Evolutionary conservation across 2,329 filamentous ascomycete species (phyloP), one percentile per base, ranked within the genome.

Genomic region (Metarhizium album): DNA sequence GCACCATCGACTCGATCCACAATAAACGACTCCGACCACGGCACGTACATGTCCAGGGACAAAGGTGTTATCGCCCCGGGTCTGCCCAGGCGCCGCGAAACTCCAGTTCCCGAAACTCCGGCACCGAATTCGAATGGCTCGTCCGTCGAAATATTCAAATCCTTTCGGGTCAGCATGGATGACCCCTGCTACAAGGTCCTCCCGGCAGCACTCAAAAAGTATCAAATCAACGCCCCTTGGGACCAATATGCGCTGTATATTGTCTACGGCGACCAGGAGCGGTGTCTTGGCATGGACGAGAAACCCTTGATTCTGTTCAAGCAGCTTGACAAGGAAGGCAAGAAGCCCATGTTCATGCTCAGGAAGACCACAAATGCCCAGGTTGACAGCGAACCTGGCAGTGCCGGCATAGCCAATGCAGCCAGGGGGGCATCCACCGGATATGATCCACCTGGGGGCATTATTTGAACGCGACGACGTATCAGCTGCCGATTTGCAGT

Each of bases 301-400:
- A 91, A 94, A 62, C 93, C 93, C 9, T 73, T 98, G 52, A 94
- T 96, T 55, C 70, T 98, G 55, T 98, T 98, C 72, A 98, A 98
- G 71, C 90, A 97, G 66, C 74, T 98, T 51, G 90, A 97, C 64
- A 90, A 90, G 66, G 93, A 97, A 71, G 93, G 93, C 45, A 86
- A 94, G 70, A 98, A 97, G 66, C 93, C 93, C 22, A 97, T 97
- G 93, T 98, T 98, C 64, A 98, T 98, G 93, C 73, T 98, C 51
- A 75, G 93, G 52, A 82, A 82, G 67, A 83, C 78, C 33, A 79
- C 77, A 46, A 75, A 73, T 38, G 75, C 75, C 9, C 70, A 70
- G 48, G 69, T 69, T 23, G 78, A 80, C 47, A 75, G 76, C 43
- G 68, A 71, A 1, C 75, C 75, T 9, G 76, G 77, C 16, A 79